Percentiles rank a stretch among this genome's conserved stretches.
These are phyloP conservation scores for Coemansia aciculifera DNA, from an alignment of 192 early-diverging fungal genomes.

Conservation along the genomic window DNA sequence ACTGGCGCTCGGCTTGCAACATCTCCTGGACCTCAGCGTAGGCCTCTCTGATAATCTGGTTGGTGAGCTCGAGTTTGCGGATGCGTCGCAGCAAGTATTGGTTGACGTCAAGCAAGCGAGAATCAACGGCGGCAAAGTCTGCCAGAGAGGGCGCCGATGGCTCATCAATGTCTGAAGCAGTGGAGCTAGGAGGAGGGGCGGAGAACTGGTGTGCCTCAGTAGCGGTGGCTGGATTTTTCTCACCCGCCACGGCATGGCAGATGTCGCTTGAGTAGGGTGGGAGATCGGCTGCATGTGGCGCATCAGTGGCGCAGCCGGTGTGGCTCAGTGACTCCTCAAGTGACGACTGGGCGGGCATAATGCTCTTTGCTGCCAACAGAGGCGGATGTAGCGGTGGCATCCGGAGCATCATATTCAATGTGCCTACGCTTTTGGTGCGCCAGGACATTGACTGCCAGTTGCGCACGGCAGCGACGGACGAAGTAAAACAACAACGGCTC, in stretches of 20 bases:
- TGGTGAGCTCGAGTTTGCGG: constrained; percentile 55
- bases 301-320: background rate
- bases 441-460: constrained; percentile 24
- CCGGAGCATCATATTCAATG: constrained; percentile 3
- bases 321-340: background rate
- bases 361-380: background rate
- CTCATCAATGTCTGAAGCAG: constrained; percentile 6
- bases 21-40: constrained; percentile 51
- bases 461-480: constrained; percentile 25
- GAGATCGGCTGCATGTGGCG: background rate
- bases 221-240: constrained; percentile 3
- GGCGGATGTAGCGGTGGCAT: background rate
- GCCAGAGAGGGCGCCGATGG: constrained; percentile 7
- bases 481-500: constrained; percentile 33
- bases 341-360: background rate
- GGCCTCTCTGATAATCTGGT: constrained; percentile 51
- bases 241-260: background rate
- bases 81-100: constrained; percentile 44
- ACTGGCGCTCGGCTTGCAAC: constrained; percentile 48
- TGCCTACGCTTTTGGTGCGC: constrained; percentile 10
- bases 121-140: constrained; percentile 12
- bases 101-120: constrained; percentile 24
- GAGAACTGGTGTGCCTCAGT: background rate
- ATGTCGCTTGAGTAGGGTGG: constrained; percentile 4
- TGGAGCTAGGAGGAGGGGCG: constrained; percentile 4